Evolutionary conservation across 2,329 filamentous ascomycete genomes (phyloP).

Genomic region (Chaetomium sp.): DNA sequence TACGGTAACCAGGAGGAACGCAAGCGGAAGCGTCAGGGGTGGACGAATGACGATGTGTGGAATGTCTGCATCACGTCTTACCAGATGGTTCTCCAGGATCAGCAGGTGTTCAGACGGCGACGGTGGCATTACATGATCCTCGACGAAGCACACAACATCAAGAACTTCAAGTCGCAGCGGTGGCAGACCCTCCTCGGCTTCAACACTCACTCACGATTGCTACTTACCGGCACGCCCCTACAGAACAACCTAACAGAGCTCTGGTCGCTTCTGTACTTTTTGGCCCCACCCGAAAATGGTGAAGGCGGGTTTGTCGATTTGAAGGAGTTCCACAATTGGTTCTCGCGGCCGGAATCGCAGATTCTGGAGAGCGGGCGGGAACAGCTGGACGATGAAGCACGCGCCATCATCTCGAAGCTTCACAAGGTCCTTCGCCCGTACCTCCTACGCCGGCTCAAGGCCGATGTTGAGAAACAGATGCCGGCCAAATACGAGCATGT

Average conservation of each 20-base stretch:
- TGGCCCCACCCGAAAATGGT: slow-evolving; percentile 86
- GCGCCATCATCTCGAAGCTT: slow-evolving; percentile 83
- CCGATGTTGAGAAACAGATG: slow-evolving; percentile 98
- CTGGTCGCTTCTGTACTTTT: slow-evolving; percentile 93
- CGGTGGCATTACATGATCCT: slow-evolving; percentile 98
- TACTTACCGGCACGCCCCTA: slow-evolving; percentile 89
- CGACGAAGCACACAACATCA: slow-evolving; percentile 98
- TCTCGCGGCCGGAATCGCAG: slow-evolving; percentile 89
- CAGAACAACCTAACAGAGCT: slow-evolving; percentile 96
- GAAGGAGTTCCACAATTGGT: slow-evolving; percentile 94
- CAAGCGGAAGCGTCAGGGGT: slow-evolving; percentile 82
- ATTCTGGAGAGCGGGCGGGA: slow-evolving; percentile 92
- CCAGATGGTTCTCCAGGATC: slow-evolving; percentile 89
- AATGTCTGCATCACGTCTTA: slow-evolving; percentile 98
- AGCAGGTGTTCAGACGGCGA: slow-evolving; percentile 85
- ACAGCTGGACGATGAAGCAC: slow-evolving; percentile 89
- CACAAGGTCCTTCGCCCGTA: slow-evolving; percentile 93
- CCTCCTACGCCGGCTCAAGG: slow-evolving; percentile 81
- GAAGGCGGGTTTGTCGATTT: slow-evolving; percentile 87
- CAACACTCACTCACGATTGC: slow-evolving; percentile 77
- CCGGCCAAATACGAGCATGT: slow-evolving; percentile 97
- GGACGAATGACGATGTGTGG: slow-evolving; percentile 89
- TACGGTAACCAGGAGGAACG: slow-evolving; percentile 92
- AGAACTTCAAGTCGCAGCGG: slow-evolving; percentile 95
- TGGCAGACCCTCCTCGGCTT: slow-evolving; percentile 96